These are phyloP conservation scores for Zygosaccharomyces rouxii DNA, from an alignment of 805 yeast genomes.

Conservation along the genomic window DNA sequence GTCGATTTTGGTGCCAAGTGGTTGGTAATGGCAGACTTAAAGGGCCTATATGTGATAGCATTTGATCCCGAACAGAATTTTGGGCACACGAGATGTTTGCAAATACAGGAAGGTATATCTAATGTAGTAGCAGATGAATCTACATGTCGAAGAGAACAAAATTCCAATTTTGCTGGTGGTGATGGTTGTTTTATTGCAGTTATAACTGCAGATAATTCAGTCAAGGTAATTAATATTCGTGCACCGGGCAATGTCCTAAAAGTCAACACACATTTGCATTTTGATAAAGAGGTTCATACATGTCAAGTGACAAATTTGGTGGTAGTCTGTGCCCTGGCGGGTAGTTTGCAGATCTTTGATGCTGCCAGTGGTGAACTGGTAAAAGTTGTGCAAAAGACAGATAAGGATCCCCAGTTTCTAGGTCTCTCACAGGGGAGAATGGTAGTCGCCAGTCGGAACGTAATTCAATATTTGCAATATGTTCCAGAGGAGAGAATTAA, in stretches of 20 bases:
- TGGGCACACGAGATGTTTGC: constrained; percentile 21
- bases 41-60: constrained; percentile 22
- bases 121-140: constrained; percentile 28
- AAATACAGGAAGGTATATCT: constrained; percentile 17
- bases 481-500: constrained; percentile 16
- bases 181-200: constrained; percentile 35
- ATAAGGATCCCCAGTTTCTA: constrained; percentile 29
- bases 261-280: constrained; percentile 20
- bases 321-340: constrained; percentile 29
- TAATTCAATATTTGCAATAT: constrained; percentile 30
- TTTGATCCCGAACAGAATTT: constrained; percentile 23
- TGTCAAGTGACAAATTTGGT: constrained; percentile 31
- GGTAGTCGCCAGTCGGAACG: constrained; percentile 30
- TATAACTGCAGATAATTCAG: constrained; percentile 21
- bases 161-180: constrained; percentile 28
- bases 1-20: constrained; percentile 33
- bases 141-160: constrained; percentile 27
- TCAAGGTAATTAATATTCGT: constrained; percentile 27
- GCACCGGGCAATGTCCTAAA: constrained; percentile 18
- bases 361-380: constrained; percentile 31
- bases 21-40: constrained; percentile 22
- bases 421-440: constrained; percentile 32
- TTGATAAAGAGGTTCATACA: constrained; percentile 27
- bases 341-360: constrained; percentile 29
- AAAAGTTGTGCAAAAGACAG: constrained; percentile 31